Base-by-base conservation (phyloP, 202 grass and related monocot species). In the Saccharum hybrid region DNA sequence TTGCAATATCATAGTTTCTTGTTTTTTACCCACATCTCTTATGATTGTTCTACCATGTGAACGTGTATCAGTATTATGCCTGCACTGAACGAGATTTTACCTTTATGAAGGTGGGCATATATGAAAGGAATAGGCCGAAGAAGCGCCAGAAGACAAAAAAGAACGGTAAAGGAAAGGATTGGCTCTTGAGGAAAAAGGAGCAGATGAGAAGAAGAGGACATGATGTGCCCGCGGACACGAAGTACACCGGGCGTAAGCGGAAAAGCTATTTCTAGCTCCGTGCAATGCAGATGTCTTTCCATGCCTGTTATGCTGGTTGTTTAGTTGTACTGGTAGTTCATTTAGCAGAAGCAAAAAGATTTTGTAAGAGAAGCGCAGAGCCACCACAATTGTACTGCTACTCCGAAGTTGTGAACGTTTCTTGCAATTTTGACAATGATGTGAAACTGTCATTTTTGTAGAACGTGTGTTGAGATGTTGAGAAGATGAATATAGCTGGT, bases 141-240 rank as follows among this genome's bases (percentile, higher is more conserved):
- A 98, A 98, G 87, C 92, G 80, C 51, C 83, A 83, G 60, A 98
- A 94, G 83, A 73, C 84, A 26, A 96, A 92, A 68, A 98, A 90
- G 68, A 94, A 94, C 3, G 81, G 83, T 1, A 91, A 88, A 77
- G 96, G 91, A 8, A 98, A 82, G 86, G 74, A 82, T 45, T 98
- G 96, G 91, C 81, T 98, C 7, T 75, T 94, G 80, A 94, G 75
- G 85, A 98, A 96, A 57, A 98, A 98, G 51, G 96, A 96, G 59
- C 96, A 92, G 63, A 94, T 91, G 91, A 84, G 93, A 82, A 95
- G 72, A 45, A 95, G 71, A 86, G 93, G 93, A 8, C 88, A 88
- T 1, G 81, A 75, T 10, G 91, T 98, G 28, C 96, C 96, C 0
- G 78, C 63, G 0, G 96, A 98, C 87, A 86, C 91, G 0, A 94